phyloP scores from a whole-genome alignment of 2,329 filamentous ascomycete species.

The Colletotrichum neosansevieriae region DNA sequence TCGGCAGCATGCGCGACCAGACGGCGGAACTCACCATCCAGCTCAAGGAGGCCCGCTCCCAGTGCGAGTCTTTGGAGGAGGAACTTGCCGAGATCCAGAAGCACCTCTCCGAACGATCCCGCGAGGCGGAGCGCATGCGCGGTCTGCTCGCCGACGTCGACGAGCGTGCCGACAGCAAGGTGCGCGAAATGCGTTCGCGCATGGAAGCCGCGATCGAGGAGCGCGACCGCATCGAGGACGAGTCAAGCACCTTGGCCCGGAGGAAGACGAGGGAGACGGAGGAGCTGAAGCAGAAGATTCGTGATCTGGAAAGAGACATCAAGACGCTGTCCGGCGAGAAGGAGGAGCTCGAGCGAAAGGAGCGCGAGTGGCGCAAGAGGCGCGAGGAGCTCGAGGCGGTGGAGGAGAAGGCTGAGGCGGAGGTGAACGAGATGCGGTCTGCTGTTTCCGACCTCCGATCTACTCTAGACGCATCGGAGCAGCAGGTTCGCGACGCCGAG shows the following conservation, averaged over 20 bases:
- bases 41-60: conserved; percentile 87
- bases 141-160: conserved; percentile 89
- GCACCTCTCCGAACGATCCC: conserved; percentile 85
- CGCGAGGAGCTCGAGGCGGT: conserved; percentile 81
- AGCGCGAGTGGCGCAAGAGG: conserved; percentile 79
- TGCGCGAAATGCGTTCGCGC: conserved; percentile 88
- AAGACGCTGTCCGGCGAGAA: conserved; percentile 79
- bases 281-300: conserved; percentile 81
- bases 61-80: conserved; percentile 89
- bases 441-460: conserved; percentile 84
- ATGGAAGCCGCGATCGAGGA: conserved; percentile 95
- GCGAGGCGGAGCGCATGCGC: conserved; percentile 96
- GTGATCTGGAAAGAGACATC: conserved; percentile 84
- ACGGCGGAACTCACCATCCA: conserved; percentile 88
- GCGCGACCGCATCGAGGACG: conserved; percentile 91
- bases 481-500: conserved; percentile 84
- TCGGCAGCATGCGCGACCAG: conserved; percentile 95
- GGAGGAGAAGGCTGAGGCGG: conserved; percentile 76
- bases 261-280: conserved; percentile 86
- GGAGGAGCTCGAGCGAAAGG: conserved; percentile 79
- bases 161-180: conserved; percentile 81
- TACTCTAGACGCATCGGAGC: conserved; percentile 88
- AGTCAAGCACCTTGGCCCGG: conserved; percentile 82
- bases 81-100: conserved; percentile 90
- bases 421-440: conserved; percentile 79